Evolutionary conservation across 495 filamentous ascomycete genomes (phyloP).

Genomic region (Penicillium riverlandense): DNA sequence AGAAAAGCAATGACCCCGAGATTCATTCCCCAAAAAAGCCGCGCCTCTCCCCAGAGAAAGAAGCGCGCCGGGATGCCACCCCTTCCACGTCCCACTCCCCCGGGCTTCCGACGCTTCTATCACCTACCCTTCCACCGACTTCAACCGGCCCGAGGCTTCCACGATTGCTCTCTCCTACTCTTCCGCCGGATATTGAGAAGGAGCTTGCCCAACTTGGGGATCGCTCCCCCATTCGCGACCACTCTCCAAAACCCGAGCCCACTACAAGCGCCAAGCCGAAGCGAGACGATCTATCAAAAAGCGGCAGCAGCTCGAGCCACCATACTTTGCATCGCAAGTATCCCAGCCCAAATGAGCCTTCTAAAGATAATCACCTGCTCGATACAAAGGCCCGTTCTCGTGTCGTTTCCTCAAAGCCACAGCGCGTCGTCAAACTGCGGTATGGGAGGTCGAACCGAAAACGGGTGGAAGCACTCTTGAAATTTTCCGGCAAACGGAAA

Average conservation of each 20-base stretch:
- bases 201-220: constrained; percentile 32
- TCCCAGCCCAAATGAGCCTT: background rate
- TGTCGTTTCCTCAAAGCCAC: constrained; percentile 2
- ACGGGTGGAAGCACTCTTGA: constrained; percentile 37
- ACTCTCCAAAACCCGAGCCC: constrained; percentile 8
- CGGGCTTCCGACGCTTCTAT: constrained; percentile 31
- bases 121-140: constrained; percentile 35
- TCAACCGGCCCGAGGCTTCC: constrained; percentile 26
- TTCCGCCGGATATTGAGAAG: constrained; percentile 43
- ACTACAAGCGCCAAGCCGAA: constrained; percentile 1
- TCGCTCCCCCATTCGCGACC: constrained; percentile 7
- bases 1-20: constrained; percentile 10
- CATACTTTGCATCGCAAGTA: constrained; percentile 8
- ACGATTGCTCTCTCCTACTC: constrained; percentile 36
- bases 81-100: constrained; percentile 17
- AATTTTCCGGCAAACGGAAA: constrained; percentile 37
- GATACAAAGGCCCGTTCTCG: background rate
- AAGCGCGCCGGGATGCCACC: constrained; percentile 12
- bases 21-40: constrained; percentile 22
- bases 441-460: constrained; percentile 37
- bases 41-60: constrained; percentile 22
- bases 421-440: constrained; percentile 27
- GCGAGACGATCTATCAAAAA: constrained; percentile 7
- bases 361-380: background rate
- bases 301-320: constrained; percentile 4